These are phyloP conservation scores for Lyophyllum shimeji DNA, from an alignment of 768 basidiomycete species.

Conservation along the genomic window DNA sequence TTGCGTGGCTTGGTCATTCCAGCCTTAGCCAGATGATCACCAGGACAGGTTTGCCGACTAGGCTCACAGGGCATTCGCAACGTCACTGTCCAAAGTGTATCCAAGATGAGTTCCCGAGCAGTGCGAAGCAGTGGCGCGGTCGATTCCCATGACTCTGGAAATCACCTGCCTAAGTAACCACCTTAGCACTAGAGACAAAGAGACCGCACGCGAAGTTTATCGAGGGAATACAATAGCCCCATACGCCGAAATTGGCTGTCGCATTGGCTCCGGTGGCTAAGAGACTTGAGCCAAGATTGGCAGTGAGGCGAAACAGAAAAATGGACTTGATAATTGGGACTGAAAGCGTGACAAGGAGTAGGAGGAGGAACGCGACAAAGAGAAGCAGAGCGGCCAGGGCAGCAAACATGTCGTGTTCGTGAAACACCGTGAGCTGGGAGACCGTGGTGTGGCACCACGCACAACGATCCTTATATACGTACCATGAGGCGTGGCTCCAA, in stretches of 20 bases:
- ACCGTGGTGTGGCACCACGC: neutral
- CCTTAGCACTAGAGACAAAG: neutral
- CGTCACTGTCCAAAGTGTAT: slow-evolving; percentile 51
- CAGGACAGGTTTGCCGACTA: neutral
- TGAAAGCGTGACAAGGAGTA: slow-evolving; percentile 64
- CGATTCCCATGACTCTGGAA: slow-evolving; percentile 41
- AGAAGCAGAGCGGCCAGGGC: slow-evolving; percentile 40
- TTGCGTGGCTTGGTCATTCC: too few species aligned
- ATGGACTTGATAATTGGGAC: slow-evolving; percentile 57
- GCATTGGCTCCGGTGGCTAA: slow-evolving; percentile 34
- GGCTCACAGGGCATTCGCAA: slow-evolving; percentile 46
- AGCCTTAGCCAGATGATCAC: neutral
- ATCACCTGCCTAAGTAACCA: too few species aligned
- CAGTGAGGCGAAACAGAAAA: slow-evolving; percentile 51
- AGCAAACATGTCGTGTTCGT: slow-evolving; percentile 22
- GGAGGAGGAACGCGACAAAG: slow-evolving; percentile 55
- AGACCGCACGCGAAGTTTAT: slow-evolving; percentile 43
- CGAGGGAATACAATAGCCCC: slow-evolving; percentile 59
- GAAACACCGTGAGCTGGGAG: too few species aligned
- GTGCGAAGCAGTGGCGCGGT: slow-evolving; percentile 32
- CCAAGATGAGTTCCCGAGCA: slow-evolving; percentile 54
- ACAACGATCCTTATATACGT: neutral
- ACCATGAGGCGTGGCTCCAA: slow-evolving; percentile 1
- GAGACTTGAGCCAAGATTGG: slow-evolving; percentile 30
- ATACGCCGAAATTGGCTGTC: slow-evolving; percentile 54